Conservation (phyloP, 176 grass and related monocot genomes). For the Aegilops longissima region DNA sequence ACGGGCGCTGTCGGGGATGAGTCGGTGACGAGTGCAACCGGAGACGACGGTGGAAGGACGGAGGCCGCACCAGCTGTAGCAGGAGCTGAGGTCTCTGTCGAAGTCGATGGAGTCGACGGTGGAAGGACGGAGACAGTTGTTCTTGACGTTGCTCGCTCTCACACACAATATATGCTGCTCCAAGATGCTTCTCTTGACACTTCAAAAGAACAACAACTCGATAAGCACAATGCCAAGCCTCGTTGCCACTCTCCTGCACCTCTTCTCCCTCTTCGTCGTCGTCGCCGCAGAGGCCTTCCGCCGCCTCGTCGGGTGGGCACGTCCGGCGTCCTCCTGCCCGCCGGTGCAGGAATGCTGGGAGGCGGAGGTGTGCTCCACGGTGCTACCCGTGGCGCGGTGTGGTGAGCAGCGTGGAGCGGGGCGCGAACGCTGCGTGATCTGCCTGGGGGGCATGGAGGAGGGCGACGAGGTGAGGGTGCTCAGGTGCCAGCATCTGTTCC, state of each 20-base stretch:
- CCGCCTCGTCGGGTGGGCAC: background rate
- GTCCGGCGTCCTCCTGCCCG: background rate
- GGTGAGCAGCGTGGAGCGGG: background rate
- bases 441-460: slow-evolving; percentile 33
- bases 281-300: background rate
- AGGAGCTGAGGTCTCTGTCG: no score
- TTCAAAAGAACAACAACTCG: background rate
- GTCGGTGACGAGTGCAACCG: no score
- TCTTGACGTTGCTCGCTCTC: background rate
- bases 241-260: background rate
- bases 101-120: no score
- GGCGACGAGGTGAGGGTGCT: slow-evolving; percentile 50
- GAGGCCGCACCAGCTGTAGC: no score
- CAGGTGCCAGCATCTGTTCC: slow-evolving; percentile 46
- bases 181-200: background rate
- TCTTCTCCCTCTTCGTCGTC: background rate
- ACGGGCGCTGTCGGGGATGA: no score
- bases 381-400: background rate
- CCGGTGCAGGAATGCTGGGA: background rate
- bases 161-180: background rate
- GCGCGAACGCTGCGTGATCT: slow-evolving; percentile 33
- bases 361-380: background rate
- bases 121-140: background rate
- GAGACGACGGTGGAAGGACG: no score
- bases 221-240: background rate